Conservation (phyloP, 2,329 filamentous ascomycete genomes). For the Rutstroemia sp. region DNA sequence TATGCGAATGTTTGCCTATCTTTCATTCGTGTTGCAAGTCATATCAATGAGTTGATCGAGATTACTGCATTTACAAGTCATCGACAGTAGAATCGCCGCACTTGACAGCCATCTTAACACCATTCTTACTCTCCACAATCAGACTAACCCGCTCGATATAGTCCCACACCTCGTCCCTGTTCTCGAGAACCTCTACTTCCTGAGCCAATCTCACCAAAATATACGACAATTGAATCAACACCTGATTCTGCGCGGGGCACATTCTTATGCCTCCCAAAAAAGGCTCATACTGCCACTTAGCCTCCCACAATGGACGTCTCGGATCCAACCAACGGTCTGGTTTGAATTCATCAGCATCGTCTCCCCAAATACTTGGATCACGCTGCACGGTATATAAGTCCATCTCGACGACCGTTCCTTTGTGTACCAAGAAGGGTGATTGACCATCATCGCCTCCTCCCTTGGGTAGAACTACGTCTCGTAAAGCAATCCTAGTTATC, state of each 20-base stretch:
- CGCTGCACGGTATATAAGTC: conserved; percentile 31
- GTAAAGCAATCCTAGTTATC: neutral
- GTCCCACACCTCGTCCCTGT: conserved; percentile 15
- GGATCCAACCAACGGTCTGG: conserved; percentile 27
- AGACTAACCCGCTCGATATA: conserved; percentile 3
- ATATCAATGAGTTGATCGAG: no score
- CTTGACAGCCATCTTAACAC: conserved; percentile 1
- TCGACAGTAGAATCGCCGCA: neutral
- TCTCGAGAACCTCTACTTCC: conserved; percentile 25
- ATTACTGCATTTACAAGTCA: no score
- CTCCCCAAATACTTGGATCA: conserved; percentile 31
- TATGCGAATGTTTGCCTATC: no score
- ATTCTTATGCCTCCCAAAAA: conserved; percentile 30
- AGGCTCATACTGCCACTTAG: conserved; percentile 28
- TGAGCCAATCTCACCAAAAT: conserved; percentile 17
- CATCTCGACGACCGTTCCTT: conserved; percentile 13
- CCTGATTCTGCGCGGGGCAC: conserved; percentile 30
- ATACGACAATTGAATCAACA: conserved; percentile 28
- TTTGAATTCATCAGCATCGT: conserved; percentile 31
- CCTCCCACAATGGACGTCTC: neutral
- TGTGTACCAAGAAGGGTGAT: conserved; percentile 21
- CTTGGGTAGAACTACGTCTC: conserved; percentile 14
- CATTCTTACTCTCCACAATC: conserved; percentile 6
- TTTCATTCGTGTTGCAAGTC: no score
- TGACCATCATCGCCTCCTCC: conserved; percentile 25